Percentiles rank a stretch among this genome's conserved stretches.
These are phyloP conservation scores for Neodidymelliopsis sp. DNA, from an alignment of 2,329 filamentous ascomycete species.

Conservation along the genomic window DNA sequence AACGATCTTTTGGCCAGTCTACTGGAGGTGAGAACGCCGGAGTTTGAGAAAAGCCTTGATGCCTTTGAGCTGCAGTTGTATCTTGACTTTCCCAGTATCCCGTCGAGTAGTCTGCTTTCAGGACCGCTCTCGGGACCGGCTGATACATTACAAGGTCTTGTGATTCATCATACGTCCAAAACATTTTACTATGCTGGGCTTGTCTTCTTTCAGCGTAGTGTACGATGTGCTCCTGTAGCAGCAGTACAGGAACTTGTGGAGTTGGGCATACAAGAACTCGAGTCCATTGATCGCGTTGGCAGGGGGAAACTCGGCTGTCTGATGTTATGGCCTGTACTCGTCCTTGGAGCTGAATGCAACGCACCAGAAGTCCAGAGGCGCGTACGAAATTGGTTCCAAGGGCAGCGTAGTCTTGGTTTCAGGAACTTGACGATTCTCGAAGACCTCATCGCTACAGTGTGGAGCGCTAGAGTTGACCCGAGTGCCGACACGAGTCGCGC, in stretches of 20 bases:
- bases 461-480: not conserved
- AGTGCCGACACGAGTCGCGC: not conserved
- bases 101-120: not conserved
- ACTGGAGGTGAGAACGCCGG: not conserved
- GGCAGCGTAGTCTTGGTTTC: conserved; percentile 16
- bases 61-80: conserved; percentile 22
- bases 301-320: conserved; percentile 15
- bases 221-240: conserved; percentile 2
- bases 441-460: conserved; percentile 15
- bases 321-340: conserved; percentile 22
- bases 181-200: conserved; percentile 21
- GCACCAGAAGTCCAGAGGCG: conserved; percentile 1
- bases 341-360: conserved; percentile 19
- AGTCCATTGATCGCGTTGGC: conserved; percentile 16
- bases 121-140: not conserved
- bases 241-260: conserved; percentile 18
- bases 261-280: conserved; percentile 15
- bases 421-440: conserved; percentile 16
- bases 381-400: conserved; percentile 15
- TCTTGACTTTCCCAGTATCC: conserved; percentile 13
- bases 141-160: not conserved
- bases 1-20: not conserved
- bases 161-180: conserved; percentile 18
- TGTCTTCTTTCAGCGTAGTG: conserved; percentile 19
- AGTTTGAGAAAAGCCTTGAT: conserved; percentile 14